These are phyloP conservation scores for Teunomyces cretensis DNA, from an alignment of 805 yeast species.

Conservation along the genomic window DNA sequence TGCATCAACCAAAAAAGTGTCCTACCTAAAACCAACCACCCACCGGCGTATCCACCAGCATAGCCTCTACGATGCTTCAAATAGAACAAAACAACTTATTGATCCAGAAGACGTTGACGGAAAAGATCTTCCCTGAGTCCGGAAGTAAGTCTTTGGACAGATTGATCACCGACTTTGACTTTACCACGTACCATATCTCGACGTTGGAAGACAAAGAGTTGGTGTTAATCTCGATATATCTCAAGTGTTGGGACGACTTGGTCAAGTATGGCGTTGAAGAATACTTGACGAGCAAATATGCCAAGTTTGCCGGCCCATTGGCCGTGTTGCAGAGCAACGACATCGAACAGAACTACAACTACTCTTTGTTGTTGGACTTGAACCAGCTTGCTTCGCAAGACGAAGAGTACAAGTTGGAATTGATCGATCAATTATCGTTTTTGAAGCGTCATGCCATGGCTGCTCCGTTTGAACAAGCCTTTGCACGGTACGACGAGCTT, in stretches of 20 bases:
- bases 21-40: neutral
- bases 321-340: constrained; percentile 29
- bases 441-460: constrained; percentile 87
- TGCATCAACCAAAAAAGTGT: neutral
- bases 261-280: constrained; percentile 61
- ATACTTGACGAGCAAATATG: constrained; percentile 52
- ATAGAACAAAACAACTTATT: constrained; percentile 82
- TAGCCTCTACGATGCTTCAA: constrained; percentile 60
- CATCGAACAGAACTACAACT: constrained; percentile 79
- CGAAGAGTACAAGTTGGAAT: constrained; percentile 48
- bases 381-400: constrained; percentile 28
- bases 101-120: constrained; percentile 76
- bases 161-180: constrained; percentile 91
- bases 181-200: constrained; percentile 89
- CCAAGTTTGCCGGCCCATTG: constrained; percentile 30
- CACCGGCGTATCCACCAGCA: constrained; percentile 2
- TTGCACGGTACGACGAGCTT: constrained; percentile 71
- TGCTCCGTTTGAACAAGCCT: constrained; percentile 89
- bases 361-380: constrained; percentile 69
- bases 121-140: constrained; percentile 48
- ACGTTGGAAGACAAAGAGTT: constrained; percentile 67
- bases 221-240: constrained; percentile 64
- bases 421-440: constrained; percentile 66
- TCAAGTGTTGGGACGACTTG: constrained; percentile 78
- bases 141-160: constrained; percentile 62